Evolutionary conservation across 2,329 filamentous ascomycete genomes (phyloP), one percentile per base, ranked within the genome.

Genomic region (Aspergillus tamarii): DNA sequence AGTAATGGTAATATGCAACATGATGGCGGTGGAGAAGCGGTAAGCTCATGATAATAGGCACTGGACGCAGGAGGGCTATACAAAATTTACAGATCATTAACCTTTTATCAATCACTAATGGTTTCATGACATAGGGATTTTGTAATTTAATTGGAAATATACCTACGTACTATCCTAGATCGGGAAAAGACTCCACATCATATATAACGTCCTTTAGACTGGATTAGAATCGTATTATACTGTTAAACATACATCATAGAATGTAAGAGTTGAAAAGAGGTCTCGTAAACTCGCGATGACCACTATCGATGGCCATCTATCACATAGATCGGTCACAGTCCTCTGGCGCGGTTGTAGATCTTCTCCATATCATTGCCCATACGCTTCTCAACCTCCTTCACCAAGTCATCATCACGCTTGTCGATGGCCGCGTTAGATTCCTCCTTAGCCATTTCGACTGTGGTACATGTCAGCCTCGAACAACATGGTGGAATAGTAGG

Each of bases 371-470:
- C 73, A 56, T 67, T 57, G 19, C 76, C 76, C 65, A 78, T 77
- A 3, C 67, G 64, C 16, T 67, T 67, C 36, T 67, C 64, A 16
- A 74, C 66, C 54, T 76, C 70, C 64, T 72, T 67, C 60, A 73
- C 69, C 68, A 72, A 19, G 69, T 58, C 23, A 67, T 58, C 23
- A 67, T 65, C 63, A 4, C 74, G 74, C 67, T 77, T 77, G 16
- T 68, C 69, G 50, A 77, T 68, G 41, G 68, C 68, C 5, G 71
- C 71, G 28, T 69, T 64, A 2, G 74, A 71, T 52, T 76, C 76
- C 52, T 76, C 72, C 9, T 70, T 72, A 2, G 74, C 73, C 53
- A 76, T 59, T 71, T 77, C 74, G n/a, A 78, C 74, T 75, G 10
- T 26, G 26, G 30, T 14, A 50, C 23, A 30, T 14, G 46, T 50